phyloP scores from a whole-genome alignment of 768 basidiomycete species.

The Tephrocybe rancida region DNA sequence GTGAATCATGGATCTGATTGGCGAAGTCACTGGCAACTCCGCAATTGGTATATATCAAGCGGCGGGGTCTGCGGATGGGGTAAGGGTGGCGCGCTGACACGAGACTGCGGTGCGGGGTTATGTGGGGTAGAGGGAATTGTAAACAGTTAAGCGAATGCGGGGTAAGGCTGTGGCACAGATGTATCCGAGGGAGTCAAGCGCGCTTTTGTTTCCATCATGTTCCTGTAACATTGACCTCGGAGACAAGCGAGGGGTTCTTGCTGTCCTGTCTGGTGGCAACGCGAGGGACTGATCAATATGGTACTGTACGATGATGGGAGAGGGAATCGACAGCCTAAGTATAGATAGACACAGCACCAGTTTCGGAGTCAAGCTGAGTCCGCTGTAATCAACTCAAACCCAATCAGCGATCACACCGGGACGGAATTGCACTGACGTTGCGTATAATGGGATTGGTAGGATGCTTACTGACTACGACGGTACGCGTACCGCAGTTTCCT shows the following conservation, averaged over 20 bases:
- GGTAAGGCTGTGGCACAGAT: slow-evolving; percentile 2
- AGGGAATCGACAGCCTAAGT: background rate
- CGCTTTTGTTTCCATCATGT: too few species aligned
- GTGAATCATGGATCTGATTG: too few species aligned
- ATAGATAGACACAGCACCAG: background rate
- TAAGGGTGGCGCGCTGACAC: background rate
- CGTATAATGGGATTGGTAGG: background rate
- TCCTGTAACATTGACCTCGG: slow-evolving; percentile 4
- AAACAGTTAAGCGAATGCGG: slow-evolving; percentile 6
- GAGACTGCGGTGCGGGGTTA: background rate
- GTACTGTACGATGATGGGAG: slow-evolving; percentile 1
- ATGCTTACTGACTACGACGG: background rate
- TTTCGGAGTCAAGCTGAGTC: background rate
- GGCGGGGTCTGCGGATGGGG: too few species aligned
- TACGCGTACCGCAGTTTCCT: background rate
- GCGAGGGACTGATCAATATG: background rate
- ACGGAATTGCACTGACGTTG: slow-evolving; percentile 1
- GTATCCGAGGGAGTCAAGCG: too few species aligned
- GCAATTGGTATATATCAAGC: too few species aligned
- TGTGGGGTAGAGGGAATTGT: background rate
- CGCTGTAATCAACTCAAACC: background rate
- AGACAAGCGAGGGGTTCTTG: background rate
- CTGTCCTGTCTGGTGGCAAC: background rate
- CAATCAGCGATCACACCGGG: slow-evolving; percentile 10
- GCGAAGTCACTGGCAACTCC: too few species aligned